Conservation (phyloP, 805 yeast species). For the Pichia exigua region DNA sequence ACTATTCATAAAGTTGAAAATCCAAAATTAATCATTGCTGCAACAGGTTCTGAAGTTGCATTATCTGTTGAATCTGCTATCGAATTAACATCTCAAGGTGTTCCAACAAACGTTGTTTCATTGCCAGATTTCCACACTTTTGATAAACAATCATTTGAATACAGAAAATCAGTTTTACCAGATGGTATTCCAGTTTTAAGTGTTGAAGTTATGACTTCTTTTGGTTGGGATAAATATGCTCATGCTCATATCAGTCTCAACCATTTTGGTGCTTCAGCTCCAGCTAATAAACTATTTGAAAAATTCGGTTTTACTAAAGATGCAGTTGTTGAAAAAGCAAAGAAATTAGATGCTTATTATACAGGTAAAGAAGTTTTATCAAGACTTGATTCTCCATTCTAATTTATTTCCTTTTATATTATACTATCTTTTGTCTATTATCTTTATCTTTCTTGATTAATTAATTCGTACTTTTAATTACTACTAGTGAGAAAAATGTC, state of each 20-base stretch:
- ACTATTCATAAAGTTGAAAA: conserved; percentile 49
- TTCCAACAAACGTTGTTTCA: conserved; percentile 79
- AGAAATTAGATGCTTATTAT: conserved; percentile 73
- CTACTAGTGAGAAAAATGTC: neutral
- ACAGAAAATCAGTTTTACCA: conserved; percentile 82
- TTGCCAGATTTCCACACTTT: conserved; percentile 90
- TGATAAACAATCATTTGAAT: conserved; percentile 73
- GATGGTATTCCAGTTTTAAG: conserved; percentile 90
- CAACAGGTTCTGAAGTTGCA: conserved; percentile 94
- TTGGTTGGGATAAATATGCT: conserved; percentile 91
- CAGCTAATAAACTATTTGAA: conserved; percentile 74
- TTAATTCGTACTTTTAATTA: neutral
- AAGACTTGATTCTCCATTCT: conserved; percentile 76
- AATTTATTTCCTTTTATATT: conserved; percentile 17
- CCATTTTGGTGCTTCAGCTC: conserved; percentile 96
- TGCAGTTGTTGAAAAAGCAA: conserved; percentile 83
- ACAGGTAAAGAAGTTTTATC: conserved; percentile 64
- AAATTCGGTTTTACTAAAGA: conserved; percentile 86
- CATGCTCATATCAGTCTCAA: conserved; percentile 95
- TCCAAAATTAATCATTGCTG: conserved; percentile 69
- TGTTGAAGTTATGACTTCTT: conserved; percentile 85
- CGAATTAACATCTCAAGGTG: conserved; percentile 54
- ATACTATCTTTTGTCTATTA: neutral
- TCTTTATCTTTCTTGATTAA: neutral
- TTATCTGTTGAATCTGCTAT: conserved; percentile 78